Conservation (phyloP, 768 basidiomycete genomes). For the Podaxis sp. region DNA sequence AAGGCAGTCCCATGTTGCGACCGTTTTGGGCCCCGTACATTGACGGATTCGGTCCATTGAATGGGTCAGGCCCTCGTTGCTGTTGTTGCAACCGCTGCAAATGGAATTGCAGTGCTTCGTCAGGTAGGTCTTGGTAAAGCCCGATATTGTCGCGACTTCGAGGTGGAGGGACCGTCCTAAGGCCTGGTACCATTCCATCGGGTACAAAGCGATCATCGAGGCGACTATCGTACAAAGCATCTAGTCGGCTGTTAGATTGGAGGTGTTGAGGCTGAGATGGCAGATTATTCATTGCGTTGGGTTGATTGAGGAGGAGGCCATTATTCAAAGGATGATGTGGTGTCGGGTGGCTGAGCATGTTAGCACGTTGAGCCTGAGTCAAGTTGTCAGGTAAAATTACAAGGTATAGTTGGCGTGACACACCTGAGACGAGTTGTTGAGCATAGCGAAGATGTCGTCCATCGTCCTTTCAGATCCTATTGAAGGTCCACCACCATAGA, state of each 20-base stretch:
- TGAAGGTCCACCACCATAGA: conserved; percentile 24
- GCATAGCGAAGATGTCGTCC: conserved; percentile 80
- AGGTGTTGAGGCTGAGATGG: conserved; percentile 34
- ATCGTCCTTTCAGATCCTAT: conserved; percentile 50
- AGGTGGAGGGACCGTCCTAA: conserved; percentile 62
- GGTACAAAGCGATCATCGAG: conserved; percentile 78
- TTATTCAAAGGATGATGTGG: conserved; percentile 15
- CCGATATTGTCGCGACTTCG: conserved; percentile 53
- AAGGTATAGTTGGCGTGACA: conserved; percentile 17
- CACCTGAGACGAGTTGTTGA: conserved; percentile 74
- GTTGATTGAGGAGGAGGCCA: conserved; percentile 35
- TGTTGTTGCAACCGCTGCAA: conserved; percentile 51
- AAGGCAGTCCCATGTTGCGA: conserved; percentile 47
- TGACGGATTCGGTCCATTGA: conserved; percentile 41
- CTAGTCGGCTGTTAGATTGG: conserved; percentile 48
- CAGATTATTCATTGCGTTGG: conserved; percentile 6
- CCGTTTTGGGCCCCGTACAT: conserved; percentile 53
- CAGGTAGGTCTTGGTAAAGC: conserved; percentile 53
- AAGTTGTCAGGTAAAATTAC: not conserved
- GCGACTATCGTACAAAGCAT: conserved; percentile 69
- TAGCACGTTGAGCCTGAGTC: conserved; percentile 26
- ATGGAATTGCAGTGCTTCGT: conserved; percentile 60
- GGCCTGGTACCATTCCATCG: conserved; percentile 82
- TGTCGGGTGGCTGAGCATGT: conserved; percentile 21
- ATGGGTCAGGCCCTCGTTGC: conserved; percentile 52